Percentiles rank a stretch among this genome's conserved stretches.
These are phyloP conservation scores for Thymus mandschuricus DNA, from an alignment of 257 asterid species.

Conservation along the genomic window DNA sequence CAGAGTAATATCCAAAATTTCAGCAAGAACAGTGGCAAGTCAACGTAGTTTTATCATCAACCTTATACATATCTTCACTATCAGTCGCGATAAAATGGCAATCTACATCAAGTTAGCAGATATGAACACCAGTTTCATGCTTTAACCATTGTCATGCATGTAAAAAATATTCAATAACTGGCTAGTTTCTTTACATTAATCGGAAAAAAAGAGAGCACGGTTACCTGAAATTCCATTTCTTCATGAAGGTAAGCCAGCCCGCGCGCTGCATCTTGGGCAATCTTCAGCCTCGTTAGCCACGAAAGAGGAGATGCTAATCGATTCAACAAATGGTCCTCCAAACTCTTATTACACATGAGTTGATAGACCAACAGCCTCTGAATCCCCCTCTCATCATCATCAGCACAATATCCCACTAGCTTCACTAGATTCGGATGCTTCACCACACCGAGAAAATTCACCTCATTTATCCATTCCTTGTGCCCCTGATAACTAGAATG, in stretches of 20 bases:
- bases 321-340: constrained; percentile 80
- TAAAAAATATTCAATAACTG: neutral
- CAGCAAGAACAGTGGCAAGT: neutral
- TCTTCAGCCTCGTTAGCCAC: constrained; percentile 71
- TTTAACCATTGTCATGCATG: neutral
- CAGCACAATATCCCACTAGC: constrained; percentile 92
- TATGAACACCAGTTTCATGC: neutral
- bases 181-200: neutral
- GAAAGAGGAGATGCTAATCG: constrained; percentile 69
- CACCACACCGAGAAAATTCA: constrained; percentile 77
- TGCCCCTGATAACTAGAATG: constrained; percentile 98
- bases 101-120: neutral
- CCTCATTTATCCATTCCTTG: constrained; percentile 96
- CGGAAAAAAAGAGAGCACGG: neutral
- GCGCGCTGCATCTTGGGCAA: constrained; percentile 94
- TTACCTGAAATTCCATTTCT: constrained; percentile 98
- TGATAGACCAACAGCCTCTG: constrained; percentile 91
- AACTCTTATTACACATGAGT: constrained; percentile 82
- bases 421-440: constrained; percentile 90
- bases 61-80: neutral
- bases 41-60: neutral
- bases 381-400: constrained; percentile 93
- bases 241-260: constrained; percentile 94
- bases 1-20: neutral
- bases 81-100: neutral